Evolutionary conservation across 805 yeast species (phyloP).

Genomic region (Metschnikowia peoriensis): DNA sequence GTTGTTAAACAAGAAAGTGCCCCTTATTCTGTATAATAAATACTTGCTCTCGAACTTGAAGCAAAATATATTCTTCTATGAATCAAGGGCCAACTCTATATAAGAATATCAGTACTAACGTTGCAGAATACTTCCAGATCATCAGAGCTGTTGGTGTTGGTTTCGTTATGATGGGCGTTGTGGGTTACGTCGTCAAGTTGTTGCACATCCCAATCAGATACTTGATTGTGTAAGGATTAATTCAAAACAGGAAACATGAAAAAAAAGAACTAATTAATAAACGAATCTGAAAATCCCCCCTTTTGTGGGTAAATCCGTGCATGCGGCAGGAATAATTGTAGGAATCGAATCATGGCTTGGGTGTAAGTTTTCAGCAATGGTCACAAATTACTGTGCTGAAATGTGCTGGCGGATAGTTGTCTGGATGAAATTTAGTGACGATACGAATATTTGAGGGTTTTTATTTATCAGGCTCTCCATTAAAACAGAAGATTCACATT

Average conservation of each 20-base stretch:
- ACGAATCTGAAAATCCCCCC: background rate
- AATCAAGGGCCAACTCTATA: too few species aligned
- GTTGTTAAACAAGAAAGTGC: too few species aligned
- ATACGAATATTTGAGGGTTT: too few species aligned
- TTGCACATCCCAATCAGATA: slow-evolving; percentile 95
- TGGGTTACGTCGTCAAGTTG: slow-evolving; percentile 92
- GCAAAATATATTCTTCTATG: background rate
- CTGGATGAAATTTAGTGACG: too few species aligned
- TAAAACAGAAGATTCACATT: too few species aligned
- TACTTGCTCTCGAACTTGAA: too few species aligned
- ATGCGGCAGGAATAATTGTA: background rate
- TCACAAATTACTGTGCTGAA: too few species aligned
- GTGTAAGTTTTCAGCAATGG: too few species aligned
- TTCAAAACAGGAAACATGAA: background rate
- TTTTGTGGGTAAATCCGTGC: background rate
- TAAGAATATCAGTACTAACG: slow-evolving; percentile 19
- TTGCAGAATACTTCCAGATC: slow-evolving; percentile 76
- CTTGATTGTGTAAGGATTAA: slow-evolving; percentile 71
- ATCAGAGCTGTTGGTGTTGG: slow-evolving; percentile 97
- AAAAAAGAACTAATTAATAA: background rate
- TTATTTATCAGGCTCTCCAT: too few species aligned
- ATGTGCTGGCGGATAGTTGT: too few species aligned
- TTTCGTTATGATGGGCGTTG: slow-evolving; percentile 95
- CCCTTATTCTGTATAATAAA: too few species aligned
- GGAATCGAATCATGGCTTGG: background rate